Base-by-base conservation (phyloP, 495 filamentous ascomycete genomes). In the Astrothelium macrocarpum region DNA sequence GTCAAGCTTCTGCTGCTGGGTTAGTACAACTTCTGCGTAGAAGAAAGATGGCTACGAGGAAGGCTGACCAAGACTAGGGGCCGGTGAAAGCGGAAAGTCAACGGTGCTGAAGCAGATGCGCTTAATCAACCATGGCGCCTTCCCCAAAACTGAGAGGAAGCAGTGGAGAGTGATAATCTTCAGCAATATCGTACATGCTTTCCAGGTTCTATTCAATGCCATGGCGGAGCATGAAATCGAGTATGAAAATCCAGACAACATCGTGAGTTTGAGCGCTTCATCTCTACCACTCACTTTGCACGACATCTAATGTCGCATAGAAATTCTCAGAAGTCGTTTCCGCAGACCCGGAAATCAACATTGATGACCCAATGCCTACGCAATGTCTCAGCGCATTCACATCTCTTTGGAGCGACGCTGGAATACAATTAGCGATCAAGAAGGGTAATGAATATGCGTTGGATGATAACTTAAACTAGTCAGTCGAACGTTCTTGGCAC, bases 71-170 rank as follows among this genome's bases (percentile, higher is more conserved):
- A 23, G 49, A 10, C 25, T 74, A 97, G 94, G 94, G 73, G 94
- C 94, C 70, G 94, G 94, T 70, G 94, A 98, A 78, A 96, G 91
- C 32, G 94, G 94, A 49, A 98, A 98, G 74, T 98, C 94, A 9
- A 98, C 94, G 5, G 92, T 98, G 64, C 83, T 98, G 60, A 98
- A 98, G 79, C 94, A 98, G 81, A 98, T 98, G 94, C 91, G 93
- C 71, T 87, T 98, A 75, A 97, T 98, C 69, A 92, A 98, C 72
- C 87, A 90, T 45, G 84, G 90, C 73, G 94, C 95, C 25, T 97
- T 97, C 74, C 90, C 88, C 49, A 86, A 92, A 68, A 87, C 85
- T 67, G 94, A 98, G 74, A 88, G 93, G 68, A 85, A 92, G 67
- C 91, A 96, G 77, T 95, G 90, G 76, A 89, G 93, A 66, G 88